Evolutionary conservation across 2,329 filamentous ascomycete species (phyloP).

Genomic region (Aspergillus novofumigatus): DNA sequence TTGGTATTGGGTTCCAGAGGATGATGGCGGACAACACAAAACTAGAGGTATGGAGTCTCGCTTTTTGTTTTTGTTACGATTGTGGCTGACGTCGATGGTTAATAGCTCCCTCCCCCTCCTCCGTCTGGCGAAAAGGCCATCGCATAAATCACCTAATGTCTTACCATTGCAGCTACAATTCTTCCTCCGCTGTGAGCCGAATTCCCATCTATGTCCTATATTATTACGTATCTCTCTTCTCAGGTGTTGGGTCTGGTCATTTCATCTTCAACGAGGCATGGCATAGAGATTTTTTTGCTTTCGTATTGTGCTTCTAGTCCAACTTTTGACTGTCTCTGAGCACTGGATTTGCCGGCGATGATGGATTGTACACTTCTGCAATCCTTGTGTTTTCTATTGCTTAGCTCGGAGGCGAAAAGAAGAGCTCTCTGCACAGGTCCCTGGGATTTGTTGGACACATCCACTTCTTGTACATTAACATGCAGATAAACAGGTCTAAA

Average conservation of each 20-base stretch:
- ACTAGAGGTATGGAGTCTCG: constrained; percentile 59
- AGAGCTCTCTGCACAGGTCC: constrained; percentile 9
- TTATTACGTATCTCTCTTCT: constrained; percentile 35
- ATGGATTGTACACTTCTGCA: constrained; percentile 24
- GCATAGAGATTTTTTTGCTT: constrained; percentile 31
- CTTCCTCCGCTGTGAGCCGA: constrained; percentile 15
- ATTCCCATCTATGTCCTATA: constrained; percentile 18
- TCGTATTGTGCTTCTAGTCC: constrained; percentile 24
- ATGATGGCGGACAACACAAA: constrained; percentile 89
- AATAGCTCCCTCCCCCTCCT: constrained; percentile 34
- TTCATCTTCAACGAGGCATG: constrained; percentile 29
- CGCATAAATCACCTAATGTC: constrained; percentile 23
- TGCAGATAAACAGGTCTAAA: constrained; percentile 30
- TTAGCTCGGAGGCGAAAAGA: constrained; percentile 15
- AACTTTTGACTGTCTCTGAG: constrained; percentile 21
- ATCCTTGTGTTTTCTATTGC: constrained; percentile 17
- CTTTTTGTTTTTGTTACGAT: background rate
- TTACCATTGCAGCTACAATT: constrained; percentile 11
- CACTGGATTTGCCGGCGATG: constrained; percentile 26
- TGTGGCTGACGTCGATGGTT: background rate
- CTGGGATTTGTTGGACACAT: constrained; percentile 9
- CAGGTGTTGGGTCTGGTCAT: constrained; percentile 35
- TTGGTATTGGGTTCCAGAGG: constrained; percentile 90
- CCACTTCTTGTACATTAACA: constrained; percentile 33
- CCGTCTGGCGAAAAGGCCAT: constrained; percentile 34